Evolutionary conservation across 2,329 filamentous ascomycete genomes (phyloP).

Genomic region (Westerdykella aurantiaca): DNA sequence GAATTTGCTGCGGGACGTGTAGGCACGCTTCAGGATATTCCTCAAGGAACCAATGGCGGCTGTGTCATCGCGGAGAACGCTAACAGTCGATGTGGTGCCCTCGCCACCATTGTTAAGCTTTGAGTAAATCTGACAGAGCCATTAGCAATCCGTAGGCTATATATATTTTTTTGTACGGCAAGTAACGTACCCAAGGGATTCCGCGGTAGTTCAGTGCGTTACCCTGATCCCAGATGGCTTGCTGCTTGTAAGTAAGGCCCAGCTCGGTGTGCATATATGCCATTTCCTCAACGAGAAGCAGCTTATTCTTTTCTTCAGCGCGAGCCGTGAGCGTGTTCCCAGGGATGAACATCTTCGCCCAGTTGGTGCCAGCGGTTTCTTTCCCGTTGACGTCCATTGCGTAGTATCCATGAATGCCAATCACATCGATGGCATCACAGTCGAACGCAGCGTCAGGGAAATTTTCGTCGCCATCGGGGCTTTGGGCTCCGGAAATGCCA

Average conservation of each 20-base stretch:
- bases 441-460: slow-evolving; percentile 30
- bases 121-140: slow-evolving; percentile 22
- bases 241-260: slow-evolving; percentile 27
- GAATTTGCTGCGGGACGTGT: slow-evolving; percentile 24
- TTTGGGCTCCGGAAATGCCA: slow-evolving; percentile 29
- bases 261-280: slow-evolving; percentile 21
- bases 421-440: slow-evolving; percentile 30
- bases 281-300: slow-evolving; percentile 34
- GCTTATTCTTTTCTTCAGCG: slow-evolving; percentile 21
- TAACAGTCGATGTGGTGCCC: slow-evolving; percentile 17
- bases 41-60: slow-evolving; percentile 22
- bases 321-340: slow-evolving; percentile 30
- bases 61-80: slow-evolving; percentile 15
- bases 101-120: slow-evolving; percentile 23
- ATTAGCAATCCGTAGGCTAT: not conserved
- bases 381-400: slow-evolving; percentile 9
- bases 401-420: slow-evolving; percentile 33
- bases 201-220: slow-evolving; percentile 32
- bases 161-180: not conserved
- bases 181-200: slow-evolving; percentile 30
- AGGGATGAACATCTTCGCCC: slow-evolving; percentile 32
- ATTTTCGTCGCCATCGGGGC: slow-evolving; percentile 20
- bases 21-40: slow-evolving; percentile 16
- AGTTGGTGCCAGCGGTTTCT: slow-evolving; percentile 27
- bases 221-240: slow-evolving; percentile 32